Conservation (phyloP, 2,329 filamentous ascomycete genomes). For the Drechslerella dactyloides region DNA sequence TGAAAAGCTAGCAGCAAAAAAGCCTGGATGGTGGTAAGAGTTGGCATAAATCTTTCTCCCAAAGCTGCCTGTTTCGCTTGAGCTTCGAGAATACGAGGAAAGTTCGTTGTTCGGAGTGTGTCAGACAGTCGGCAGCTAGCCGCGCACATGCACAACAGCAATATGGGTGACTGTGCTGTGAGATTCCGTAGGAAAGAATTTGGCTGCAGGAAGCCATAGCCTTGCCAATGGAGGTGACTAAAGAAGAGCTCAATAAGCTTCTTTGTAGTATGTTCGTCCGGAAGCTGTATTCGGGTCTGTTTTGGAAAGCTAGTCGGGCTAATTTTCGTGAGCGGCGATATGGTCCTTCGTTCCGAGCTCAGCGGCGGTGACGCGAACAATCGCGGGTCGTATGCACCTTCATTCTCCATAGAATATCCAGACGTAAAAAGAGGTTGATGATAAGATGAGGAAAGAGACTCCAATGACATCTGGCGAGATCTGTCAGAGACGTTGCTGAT, state of each 20-base stretch:
- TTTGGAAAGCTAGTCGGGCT: conserved; percentile 48
- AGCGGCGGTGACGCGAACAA: conserved; percentile 7
- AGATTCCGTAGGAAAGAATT: conserved; percentile 41
- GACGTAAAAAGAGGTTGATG: conserved; percentile 35
- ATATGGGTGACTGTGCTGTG: conserved; percentile 33
- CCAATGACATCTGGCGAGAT: conserved; percentile 41
- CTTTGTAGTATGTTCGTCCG: conserved; percentile 34
- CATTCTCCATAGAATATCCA: conserved; percentile 42
- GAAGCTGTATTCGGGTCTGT: conserved; percentile 43
- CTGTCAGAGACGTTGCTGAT: conserved; percentile 39
- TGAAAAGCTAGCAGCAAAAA: conserved; percentile 44
- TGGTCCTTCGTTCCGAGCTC: conserved; percentile 18
- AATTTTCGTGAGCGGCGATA: conserved; percentile 42
- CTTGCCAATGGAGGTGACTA: conserved; percentile 49
- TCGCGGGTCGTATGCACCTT: conserved; percentile 34
- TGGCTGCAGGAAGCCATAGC: conserved; percentile 43
- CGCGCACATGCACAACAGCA: conserved; percentile 42
- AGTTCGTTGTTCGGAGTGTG: conserved; percentile 39
- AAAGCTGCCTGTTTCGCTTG: conserved; percentile 48
- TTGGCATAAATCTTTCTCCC: conserved; percentile 39
- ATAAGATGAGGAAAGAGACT: conserved; percentile 43
- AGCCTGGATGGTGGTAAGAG: conserved; percentile 40
- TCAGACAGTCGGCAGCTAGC: conserved; percentile 43
- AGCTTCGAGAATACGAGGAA: conserved; percentile 36
- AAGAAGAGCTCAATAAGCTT: conserved; percentile 43